Base-by-base conservation (phyloP, 768 basidiomycete species). In the Suillus decipiens region DNA sequence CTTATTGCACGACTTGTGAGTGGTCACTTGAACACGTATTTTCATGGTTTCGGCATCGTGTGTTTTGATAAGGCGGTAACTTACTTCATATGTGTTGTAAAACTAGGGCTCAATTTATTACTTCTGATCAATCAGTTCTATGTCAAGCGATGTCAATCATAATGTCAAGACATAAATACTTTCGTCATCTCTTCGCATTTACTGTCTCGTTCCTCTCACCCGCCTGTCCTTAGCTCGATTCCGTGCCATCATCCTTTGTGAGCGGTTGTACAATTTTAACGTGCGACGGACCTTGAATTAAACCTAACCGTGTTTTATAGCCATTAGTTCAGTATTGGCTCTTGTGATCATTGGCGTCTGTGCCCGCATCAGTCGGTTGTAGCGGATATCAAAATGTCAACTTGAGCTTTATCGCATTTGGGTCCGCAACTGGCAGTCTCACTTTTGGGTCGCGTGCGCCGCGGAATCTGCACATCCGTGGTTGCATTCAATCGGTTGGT, bases 401-500 rank as follows among this genome's bases (percentile, higher is more conserved):
- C 17, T 37, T 61, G 42, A 45, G 59, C 10, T 74, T 71, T 59
- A 56, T n/a, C 39, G 65, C 67, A 1, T 24, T 74, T 11, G 71
- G 66, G 8, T 22, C 69, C n/a, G 66, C 33, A 28, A 62, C 43
- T 8, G 59, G 61, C 42, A 60, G 41, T 56, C 43, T 39, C 12
- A 39, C 37, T 14, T 11, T 39, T 75, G 55, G 65, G 66, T 36
- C 50, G 39, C 17, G 33, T 47, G 41, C 59, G 51, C 24, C 48
- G 34, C 9, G 59, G 63, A 19, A 55, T 65, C 19, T 66, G 75
- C 39, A 67, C 68, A 1, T 70, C 71, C 2, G 70, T 51, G 62
- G 48, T 75, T 8, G 14, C 67, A n/a, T 73, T 73, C 12, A 68
- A 55, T 68, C 33, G n/a, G 65, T 22, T 75, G 66, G 73, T 67